phyloP scores from a whole-genome alignment of 2,329 filamentous ascomycete species.

The Ophiostoma montium region DNA sequence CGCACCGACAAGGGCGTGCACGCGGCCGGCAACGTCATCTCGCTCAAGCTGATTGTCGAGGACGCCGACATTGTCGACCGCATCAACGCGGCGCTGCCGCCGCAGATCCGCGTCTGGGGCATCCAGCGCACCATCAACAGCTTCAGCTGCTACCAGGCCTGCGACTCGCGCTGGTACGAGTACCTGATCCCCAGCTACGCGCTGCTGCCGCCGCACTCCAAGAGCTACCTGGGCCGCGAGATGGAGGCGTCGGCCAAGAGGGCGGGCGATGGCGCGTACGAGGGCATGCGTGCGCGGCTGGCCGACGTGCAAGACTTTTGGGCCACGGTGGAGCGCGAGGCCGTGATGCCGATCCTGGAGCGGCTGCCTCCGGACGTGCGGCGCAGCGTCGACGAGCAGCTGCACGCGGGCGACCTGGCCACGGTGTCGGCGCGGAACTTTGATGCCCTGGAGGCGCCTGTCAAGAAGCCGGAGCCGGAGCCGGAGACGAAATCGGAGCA shows the following conservation, averaged over 20 bases:
- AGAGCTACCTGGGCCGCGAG: constrained; percentile 71
- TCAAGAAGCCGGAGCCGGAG: not conserved
- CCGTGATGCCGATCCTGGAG: constrained; percentile 58
- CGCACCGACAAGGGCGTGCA: constrained; percentile 96
- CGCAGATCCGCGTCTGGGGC: constrained; percentile 91
- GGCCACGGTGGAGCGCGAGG: constrained; percentile 65
- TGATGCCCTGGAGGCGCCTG: not conserved
- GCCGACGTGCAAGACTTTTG: constrained; percentile 72
- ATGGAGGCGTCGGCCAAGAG: constrained; percentile 59
- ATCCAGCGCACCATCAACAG: constrained; percentile 77
- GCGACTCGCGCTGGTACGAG: constrained; percentile 93
- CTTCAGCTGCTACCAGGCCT: constrained; percentile 90
- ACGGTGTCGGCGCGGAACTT: not conserved
- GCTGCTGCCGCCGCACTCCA: constrained; percentile 81
- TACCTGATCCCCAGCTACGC: constrained; percentile 91
- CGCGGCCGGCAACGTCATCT: constrained; percentile 89
- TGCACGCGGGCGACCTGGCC: constrained; percentile 30
- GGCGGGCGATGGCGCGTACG: constrained; percentile 33
- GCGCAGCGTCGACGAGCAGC: constrained; percentile 45
- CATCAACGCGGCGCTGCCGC: constrained; percentile 74
- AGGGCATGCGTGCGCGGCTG: constrained; percentile 54
- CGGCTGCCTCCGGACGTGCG: constrained; percentile 49
- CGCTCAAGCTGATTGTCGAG: constrained; percentile 88
- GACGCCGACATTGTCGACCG: constrained; percentile 75
- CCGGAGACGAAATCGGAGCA: not conserved